Base-by-base conservation (phyloP, 345 rosid species). In the Corymbia maculata region DNA sequence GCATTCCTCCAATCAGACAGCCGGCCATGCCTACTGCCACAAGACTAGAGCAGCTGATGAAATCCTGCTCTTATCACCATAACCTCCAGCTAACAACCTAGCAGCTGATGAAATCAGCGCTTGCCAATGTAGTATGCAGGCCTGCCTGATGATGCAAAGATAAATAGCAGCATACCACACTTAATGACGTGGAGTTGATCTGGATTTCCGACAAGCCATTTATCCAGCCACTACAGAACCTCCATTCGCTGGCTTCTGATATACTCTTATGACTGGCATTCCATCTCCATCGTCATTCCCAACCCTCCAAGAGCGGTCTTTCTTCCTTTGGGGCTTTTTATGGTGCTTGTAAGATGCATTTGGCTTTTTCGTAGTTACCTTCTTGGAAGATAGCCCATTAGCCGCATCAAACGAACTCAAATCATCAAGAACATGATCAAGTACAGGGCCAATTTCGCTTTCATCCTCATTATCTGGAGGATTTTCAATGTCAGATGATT, bases 331-430 rank as follows among this genome's bases (percentile, higher is more conserved):
- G 44, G 96, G 95, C 92, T 97, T 96, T 92, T 92, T 96, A 86
- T 97, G 95, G 55, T 94, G 94, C 90, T 95, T 98, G 87, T 92
- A 94, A 8, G 97, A 89, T 5, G 92, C 94, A 4, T 75, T 92
- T 44, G 92, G 61, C 92, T 95, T 96, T 94, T 93, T 95, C 15
- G 50, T 89, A 4, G 89, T 44, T 6, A 15, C 91, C 87, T 93
- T 95, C 90, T 92, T 92, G 51, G 94, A 87, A 7, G 90, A 89
- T 85, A 95, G 79, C 28, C 99, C 99, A 87, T 95, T 96, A 17
- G 91, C 95, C 89, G 95, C 87, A 90, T 97, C 99, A 82, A 97
- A 96, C 28, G 96, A 94, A 88, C 87, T 95, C 85, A 97, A 91
- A 90, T 97, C 95, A 57, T 96, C 96, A 45, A 97, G 94, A 49